phyloP scores from a whole-genome alignment of 108 stramenopile species.

The Cyclotella choctawhatcheeana region DNA sequence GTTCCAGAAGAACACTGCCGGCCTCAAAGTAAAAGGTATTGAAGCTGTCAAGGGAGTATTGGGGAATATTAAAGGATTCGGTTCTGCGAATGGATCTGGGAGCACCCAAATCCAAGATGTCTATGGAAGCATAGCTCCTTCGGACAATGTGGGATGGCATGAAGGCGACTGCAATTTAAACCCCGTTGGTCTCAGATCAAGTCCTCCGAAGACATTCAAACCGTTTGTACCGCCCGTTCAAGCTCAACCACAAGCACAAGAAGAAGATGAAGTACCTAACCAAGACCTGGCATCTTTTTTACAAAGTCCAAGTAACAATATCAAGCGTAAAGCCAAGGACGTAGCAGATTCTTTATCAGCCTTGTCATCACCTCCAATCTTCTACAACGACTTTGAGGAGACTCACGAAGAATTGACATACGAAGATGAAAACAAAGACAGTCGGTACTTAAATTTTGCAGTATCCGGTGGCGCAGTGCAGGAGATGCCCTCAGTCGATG shows the following conservation, averaged over 20 bases:
- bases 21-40: too few species aligned
- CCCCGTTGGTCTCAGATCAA: background rate
- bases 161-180: too few species aligned
- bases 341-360: slow-evolving; percentile 15
- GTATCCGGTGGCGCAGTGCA: background rate
- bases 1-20: too few species aligned
- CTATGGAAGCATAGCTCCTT: too few species aligned
- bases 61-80: too few species aligned
- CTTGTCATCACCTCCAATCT: background rate
- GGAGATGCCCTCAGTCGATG: background rate
- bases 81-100: too few species aligned
- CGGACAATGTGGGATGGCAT: too few species aligned
- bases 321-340: background rate
- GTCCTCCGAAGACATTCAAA: background rate
- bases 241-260: background rate
- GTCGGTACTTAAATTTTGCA: background rate
- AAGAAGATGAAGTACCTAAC: background rate
- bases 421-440: background rate
- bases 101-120: too few species aligned
- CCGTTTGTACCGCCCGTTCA: slow-evolving; percentile 2
- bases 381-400: slow-evolving; percentile 10
- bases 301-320: background rate
- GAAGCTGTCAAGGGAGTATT: too few species aligned
- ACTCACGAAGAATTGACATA: slow-evolving; percentile 1
- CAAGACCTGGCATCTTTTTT: slow-evolving; percentile 10